A percentile compares a stretch with the other conserved stretches of the same genome.
These are phyloP conservation scores for Iberis pinnata DNA, from an alignment of 345 rosid species.

Conservation along the genomic window DNA sequence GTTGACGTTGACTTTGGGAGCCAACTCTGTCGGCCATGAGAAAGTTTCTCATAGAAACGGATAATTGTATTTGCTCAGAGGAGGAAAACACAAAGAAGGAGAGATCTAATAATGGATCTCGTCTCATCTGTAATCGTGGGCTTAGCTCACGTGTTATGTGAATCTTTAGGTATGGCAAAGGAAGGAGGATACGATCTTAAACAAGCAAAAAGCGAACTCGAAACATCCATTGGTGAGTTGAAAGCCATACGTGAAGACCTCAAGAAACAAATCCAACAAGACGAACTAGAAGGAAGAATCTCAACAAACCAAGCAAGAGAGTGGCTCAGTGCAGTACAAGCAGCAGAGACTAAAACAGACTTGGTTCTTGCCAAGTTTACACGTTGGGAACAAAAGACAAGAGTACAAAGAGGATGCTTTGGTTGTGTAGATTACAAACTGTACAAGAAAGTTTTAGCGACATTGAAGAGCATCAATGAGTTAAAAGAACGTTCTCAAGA, in stretches of 20 bases:
- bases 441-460: conserved; percentile 5
- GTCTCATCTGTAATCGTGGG: conserved; percentile 20
- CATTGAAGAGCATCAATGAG: conserved; percentile 13
- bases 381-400: conserved; percentile 15
- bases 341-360: conserved; percentile 4
- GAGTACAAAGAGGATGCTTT: conserved; percentile 4
- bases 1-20: conserved; percentile 14
- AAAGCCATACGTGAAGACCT: conserved; percentile 28
- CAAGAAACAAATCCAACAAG: conserved; percentile 5
- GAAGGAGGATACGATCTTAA: conserved; percentile 6
- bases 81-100: conserved; percentile 11
- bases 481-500: conserved; percentile 13
- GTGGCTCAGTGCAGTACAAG: conserved; percentile 14
- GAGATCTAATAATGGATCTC: conserved; percentile 18
- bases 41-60: not conserved
- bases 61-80: not conserved
- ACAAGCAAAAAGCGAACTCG: conserved; percentile 22
- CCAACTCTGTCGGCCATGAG: conserved; percentile 12
- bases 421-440: conserved; percentile 16
- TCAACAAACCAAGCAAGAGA: conserved; percentile 15
- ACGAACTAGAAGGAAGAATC: conserved; percentile 17
- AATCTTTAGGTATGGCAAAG: conserved; percentile 17
- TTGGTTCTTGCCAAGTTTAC: not conserved
- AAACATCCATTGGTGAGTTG: conserved; percentile 11
- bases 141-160: conserved; percentile 22